Percentiles rank a stretch among this genome's conserved stretches.
These are phyloP conservation scores for Peronospora farinosa DNA, from an alignment of 352 stramenopile genomes.

Conservation along the genomic window DNA sequence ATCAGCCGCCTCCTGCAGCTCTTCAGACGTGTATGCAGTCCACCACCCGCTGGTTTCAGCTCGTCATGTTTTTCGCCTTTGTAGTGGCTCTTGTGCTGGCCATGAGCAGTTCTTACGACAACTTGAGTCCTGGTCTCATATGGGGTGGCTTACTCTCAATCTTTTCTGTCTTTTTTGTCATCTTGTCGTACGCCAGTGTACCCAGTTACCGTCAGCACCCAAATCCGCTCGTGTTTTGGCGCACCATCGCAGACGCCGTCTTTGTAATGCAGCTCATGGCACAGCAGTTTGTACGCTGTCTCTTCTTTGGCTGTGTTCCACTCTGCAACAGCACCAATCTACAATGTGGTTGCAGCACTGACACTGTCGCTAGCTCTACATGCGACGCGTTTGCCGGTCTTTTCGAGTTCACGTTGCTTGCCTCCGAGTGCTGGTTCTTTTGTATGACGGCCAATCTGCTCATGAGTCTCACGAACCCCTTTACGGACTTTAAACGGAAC, in stretches of 20 bases:
- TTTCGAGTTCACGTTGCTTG: constrained; percentile 82
- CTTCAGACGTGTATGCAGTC: constrained; percentile 65
- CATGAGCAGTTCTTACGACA: constrained; percentile 60
- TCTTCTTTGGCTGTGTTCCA: constrained; percentile 76
- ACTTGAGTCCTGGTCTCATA: constrained; percentile 74
- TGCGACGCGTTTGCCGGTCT: constrained; percentile 74
- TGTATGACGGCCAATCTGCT: constrained; percentile 86
- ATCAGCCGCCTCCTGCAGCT: constrained; percentile 18
- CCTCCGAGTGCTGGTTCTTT: constrained; percentile 85
- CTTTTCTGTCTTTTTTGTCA: constrained; percentile 85
- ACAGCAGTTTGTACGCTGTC: constrained; percentile 73
- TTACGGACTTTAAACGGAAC: constrained; percentile 87
- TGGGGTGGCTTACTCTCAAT: constrained; percentile 77
- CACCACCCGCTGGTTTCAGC: constrained; percentile 78
- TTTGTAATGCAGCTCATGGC: constrained; percentile 79
- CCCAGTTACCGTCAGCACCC: constrained; percentile 77
- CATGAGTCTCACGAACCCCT: constrained; percentile 85
- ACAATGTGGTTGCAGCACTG: constrained; percentile 69
- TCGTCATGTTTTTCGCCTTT: constrained; percentile 80
- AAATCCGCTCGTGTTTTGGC: constrained; percentile 86
- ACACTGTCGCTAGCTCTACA: constrained; percentile 35
- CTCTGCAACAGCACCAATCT: constrained; percentile 62
- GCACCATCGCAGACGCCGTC: constrained; percentile 76
- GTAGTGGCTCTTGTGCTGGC: constrained; percentile 51
- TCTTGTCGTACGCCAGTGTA: constrained; percentile 77